Base-by-base conservation (phyloP, 2,329 filamentous ascomycete genomes). In the Reticulascus tulasneorum region DNA sequence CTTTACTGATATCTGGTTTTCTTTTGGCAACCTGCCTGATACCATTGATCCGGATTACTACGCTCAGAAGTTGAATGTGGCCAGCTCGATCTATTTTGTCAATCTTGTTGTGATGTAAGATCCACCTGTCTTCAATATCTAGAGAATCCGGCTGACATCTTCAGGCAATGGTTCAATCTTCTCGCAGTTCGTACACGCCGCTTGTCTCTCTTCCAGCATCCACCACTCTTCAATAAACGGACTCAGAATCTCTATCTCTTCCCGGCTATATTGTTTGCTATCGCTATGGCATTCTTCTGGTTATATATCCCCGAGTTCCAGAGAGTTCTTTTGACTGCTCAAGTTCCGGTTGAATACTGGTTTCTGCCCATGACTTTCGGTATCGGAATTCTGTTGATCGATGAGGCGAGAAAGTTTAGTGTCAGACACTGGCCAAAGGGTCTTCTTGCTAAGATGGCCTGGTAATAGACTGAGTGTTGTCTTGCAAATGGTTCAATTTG, bases 301-400 rank as follows among this genome's bases (percentile, higher is more conserved):
- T 53, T 76, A 11, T 88, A 90, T 51, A 75, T 84, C 2, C 81
- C 82, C 0, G 64, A 69, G 4, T 64, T 90, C 20, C 81, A 86
- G 54, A 52, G 55, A 2, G 68, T 76, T 2, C 62, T 88, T 2
- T 71, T 60, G 13, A 88, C 83, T 0, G 70, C 75, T 0, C 53
- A 62, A 0, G 78, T 90, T 0, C 82, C 84, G 0, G 77, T 79
- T 0, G 84, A 84, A 56, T 69, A 89, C 52, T 91, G 82, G 75
- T 89, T 91, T 55, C 53, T 91, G 32, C 85, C 86, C 0, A 79
- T 84, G 54, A 73, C 79, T 0, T 88, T 89, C 56, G 86, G 85
- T 0, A 39, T 75, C 24, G 71, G 67, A 0, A 64, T 77, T 7
- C 48, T 77, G 22, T 39, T 58, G 19, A 66, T 76, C 54, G 71